These are phyloP conservation scores for Haberlea rhodopensis DNA, from an alignment of 257 asterid species.

Conservation along the genomic window DNA sequence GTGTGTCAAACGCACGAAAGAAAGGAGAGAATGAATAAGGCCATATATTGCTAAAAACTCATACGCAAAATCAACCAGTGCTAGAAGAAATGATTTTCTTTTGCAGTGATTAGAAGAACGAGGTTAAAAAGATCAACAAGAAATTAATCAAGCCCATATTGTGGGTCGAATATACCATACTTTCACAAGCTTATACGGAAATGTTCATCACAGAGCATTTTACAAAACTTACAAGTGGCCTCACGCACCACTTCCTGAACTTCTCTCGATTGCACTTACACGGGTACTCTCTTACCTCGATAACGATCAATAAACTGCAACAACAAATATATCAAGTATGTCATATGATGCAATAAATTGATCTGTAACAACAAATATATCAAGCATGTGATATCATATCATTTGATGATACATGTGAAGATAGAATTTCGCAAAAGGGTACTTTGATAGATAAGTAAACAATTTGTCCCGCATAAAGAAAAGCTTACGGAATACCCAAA, in stretches of 20 bases:
- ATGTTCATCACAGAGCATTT: constrained; percentile 29
- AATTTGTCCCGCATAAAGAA: neutral
- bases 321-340: constrained; percentile 13
- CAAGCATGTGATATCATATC: neutral
- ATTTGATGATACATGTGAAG: neutral
- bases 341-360: constrained; percentile 9
- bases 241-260: constrained; percentile 23
- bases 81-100: too few relatives aligned
- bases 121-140: constrained; percentile 6
- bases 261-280: constrained; percentile 29
- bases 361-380: constrained; percentile 45
- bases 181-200: constrained; percentile 20
- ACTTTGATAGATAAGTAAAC: neutral
- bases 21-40: too few relatives aligned
- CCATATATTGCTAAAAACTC: too few relatives aligned
- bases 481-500: neutral
- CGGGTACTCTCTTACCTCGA: constrained; percentile 82
- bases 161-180: constrained; percentile 22
- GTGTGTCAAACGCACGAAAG: too few relatives aligned
- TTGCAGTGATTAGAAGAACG: too few relatives aligned
- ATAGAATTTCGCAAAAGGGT: neutral
- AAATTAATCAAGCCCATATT: constrained; percentile 22
- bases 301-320: constrained; percentile 79
- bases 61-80: too few relatives aligned
- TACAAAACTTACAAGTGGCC: constrained; percentile 34